Evolutionary conservation across 441 rosid genomes (phyloP).

Genomic region (Mallotus repandus): DNA sequence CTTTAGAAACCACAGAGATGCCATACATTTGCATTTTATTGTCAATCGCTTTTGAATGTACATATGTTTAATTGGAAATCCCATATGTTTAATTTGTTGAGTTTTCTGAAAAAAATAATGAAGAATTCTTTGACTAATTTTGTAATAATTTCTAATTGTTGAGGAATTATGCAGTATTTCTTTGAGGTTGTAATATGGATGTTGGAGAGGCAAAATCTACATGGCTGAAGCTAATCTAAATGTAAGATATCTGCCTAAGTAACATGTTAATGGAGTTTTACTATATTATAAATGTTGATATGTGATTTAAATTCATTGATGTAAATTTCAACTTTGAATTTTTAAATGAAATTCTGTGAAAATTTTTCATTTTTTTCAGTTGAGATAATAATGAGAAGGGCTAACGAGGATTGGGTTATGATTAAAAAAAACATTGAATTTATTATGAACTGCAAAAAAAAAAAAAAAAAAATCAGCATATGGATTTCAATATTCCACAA

Average conservation of each 20-base stretch:
- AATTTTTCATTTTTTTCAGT: not conserved
- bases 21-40: not conserved
- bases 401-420: no score
- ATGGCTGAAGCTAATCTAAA: constrained; percentile 90
- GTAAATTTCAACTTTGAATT: constrained; percentile 1
- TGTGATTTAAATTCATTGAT: not conserved
- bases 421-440: no score
- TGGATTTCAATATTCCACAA: no score
- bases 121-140: no score
- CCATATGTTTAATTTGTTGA: not conserved
- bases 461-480: no score
- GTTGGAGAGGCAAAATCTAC: no score
- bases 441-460: no score
- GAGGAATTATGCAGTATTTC: no score
- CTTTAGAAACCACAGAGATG: not conserved
- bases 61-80: not conserved
- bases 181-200: no score
- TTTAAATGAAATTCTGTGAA: not conserved
- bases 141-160: no score
- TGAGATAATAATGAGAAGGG: not conserved
- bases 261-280: not conserved
- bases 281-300: not conserved
- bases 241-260: constrained; percentile 46
- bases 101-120: no score
- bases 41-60: constrained; percentile 1